Evolutionary conservation across 495 filamentous ascomycete species (phyloP), one percentile per base, ranked within the genome.

Genomic region (Aspergillus saccharolyticus): DNA sequence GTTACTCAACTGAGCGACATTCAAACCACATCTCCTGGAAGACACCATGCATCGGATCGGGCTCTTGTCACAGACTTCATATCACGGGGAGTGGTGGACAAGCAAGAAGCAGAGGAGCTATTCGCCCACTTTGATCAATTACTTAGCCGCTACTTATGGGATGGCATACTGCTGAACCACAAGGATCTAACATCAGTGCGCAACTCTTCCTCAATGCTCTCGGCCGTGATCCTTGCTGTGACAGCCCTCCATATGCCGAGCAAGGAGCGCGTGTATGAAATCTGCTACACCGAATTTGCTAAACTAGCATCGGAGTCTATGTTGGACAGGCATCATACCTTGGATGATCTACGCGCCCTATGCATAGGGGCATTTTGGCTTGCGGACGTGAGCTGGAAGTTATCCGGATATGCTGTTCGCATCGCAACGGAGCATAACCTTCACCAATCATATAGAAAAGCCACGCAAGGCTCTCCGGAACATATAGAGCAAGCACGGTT

Each of bases 291-390:
- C 1, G 79, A 82, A 54, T 83, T 83, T 60, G 73, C 76, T 39
- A 74, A 69, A 53, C 59, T 81, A 20, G 77, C 78, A 17, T 78
- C 79, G 1, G 76, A 75, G 39, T 79, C 76, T 2, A 83, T 80
- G 74, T 67, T 83, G n/a, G 75, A 73, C 22, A 67, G 76, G 42
- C 73, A 76, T 43, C 77, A 80, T 53, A 75, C 71, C 7, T 43
- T 79, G 52, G 80, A 83, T 62, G 78, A 82, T 56, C 63, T 83
- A 28, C 76, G 80, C 6, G 80, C 73, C 7, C 55, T 83, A 33
- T 80, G 77, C 56, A 78, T 81, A 15, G 80, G 74, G 5, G 76
- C 79, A 16, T 83, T 82, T 53, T 83, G 80, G 80, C 71, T 83
- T 52, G 72, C 74, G 9, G 78, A 80, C 61, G 73, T 83, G 22